Evolutionary conservation across 495 filamentous ascomycete species (phyloP), one percentile per base, ranked within the genome.

Genomic region (Trichocladium uniseriatum): DNA sequence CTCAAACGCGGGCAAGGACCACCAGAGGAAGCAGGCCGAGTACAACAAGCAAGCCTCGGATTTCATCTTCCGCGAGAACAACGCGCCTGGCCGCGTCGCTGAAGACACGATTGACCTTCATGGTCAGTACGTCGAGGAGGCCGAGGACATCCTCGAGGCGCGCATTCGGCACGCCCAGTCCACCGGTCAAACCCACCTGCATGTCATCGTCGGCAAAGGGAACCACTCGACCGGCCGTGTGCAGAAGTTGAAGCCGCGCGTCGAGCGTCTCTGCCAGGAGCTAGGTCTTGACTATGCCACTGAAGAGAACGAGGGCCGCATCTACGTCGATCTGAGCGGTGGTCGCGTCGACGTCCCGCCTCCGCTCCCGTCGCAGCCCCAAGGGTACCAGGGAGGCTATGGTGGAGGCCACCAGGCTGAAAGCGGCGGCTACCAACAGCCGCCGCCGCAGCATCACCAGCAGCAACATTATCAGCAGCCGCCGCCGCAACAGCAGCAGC

Each of bases 61-160:
- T 45, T 94, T 78, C 65, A 97, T 97, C 54, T 96, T 97, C 75
- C 79, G 86, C 2, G 87, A 88, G 67, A 95, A 96, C 67, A 98
- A 96, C 64, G 77, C 84, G 6, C 52, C 64, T 3, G 82, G 74
- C 11, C 77, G 84, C 40, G 81, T 92, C 10, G 70, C 71, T 10
- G 76, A 76, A 20, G 89, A 97, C 58, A 87, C 84, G 3, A 95
- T 98, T 54, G 92, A 98, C 70, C 71, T 98, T 38, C 92, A 98
- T 57, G 89, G 92, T 0, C 83, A 91, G 60, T 95, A 82, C 62
- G 92, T 94, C 39, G 84, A 91, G 59, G 92, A 98, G 71, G 92
- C 94, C 6, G 86, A 94, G 74, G 78, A 87, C 38, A 90, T 95
- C 34, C 67, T 96, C 20, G 86, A 88, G 66, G 73, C 82, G 65